These are phyloP conservation scores for Candida sithepensis DNA, from an alignment of 805 yeast genomes.

Conservation along the genomic window DNA sequence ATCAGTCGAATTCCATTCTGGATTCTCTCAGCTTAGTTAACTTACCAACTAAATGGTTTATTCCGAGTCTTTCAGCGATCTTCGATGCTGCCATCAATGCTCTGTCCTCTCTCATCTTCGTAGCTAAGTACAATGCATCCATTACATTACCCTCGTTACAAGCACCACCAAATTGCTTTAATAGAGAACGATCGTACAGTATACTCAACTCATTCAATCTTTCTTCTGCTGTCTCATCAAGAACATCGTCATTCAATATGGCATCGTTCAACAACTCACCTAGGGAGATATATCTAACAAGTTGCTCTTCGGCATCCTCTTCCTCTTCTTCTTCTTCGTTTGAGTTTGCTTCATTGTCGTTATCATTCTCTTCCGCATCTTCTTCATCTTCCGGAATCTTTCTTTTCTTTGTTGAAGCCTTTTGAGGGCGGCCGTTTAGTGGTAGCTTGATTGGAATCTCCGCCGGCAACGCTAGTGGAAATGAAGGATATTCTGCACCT, in stretches of 20 bases:
- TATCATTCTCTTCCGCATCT: conserved; percentile 57
- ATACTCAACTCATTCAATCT: conserved; percentile 50
- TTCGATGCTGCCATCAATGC: conserved; percentile 81
- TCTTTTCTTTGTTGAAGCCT: conserved; percentile 25
- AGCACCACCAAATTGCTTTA: conserved; percentile 69
- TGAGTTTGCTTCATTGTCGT: conserved; percentile 40
- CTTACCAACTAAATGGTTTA: conserved; percentile 48
- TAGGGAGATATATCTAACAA: conserved; percentile 55
- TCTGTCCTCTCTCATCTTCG: conserved; percentile 67
- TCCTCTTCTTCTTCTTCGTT: conserved; percentile 36
- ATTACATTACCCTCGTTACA: conserved; percentile 63
- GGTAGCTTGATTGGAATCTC: conserved; percentile 75
- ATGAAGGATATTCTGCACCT: conserved; percentile 68
- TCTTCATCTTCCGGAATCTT: conserved; percentile 53
- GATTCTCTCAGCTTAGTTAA: conserved; percentile 53
- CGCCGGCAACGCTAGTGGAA: conserved; percentile 82
- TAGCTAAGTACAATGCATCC: conserved; percentile 68
- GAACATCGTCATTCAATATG: conserved; percentile 35
- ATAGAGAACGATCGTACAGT: conserved; percentile 69
- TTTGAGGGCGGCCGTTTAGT: conserved; percentile 23
- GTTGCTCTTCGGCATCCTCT: conserved; percentile 56
- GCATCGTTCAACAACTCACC: conserved; percentile 63
- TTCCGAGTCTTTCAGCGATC: conserved; percentile 72
- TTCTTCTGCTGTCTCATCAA: conserved; percentile 38
- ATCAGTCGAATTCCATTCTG: conserved; percentile 34